Evolutionary conservation across 2,329 filamentous ascomycete species (phyloP), one percentile per base, ranked within the genome.

Genomic region (Orbilia oligospora): DNA sequence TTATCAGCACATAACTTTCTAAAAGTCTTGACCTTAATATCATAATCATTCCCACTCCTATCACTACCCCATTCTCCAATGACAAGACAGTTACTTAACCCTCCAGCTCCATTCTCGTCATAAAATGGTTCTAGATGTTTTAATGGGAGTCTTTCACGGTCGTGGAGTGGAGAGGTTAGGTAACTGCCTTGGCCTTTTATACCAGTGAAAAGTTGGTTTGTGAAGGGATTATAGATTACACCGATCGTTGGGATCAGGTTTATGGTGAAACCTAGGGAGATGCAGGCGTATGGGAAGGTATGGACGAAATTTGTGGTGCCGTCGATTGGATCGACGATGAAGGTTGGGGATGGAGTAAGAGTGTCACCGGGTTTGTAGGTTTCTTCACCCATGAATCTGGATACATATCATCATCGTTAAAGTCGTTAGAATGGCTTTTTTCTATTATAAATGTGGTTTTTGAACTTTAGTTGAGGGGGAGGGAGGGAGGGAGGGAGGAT

Each of bases 271-370:
- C 89, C 89, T 16, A 91, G 85, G 4, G 88, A 90, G 78, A 91
- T 88, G 82, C 86, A 87, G 33, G 89, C 87, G 82, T 88, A 89
- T 1, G 88, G 88, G 82, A 89, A 87, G 22, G 86, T 85, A 83
- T 91, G 89, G n/a, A 90, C 88, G 80, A 91, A 90, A 83, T 91
- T 91, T 27, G 88, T 88, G 2, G 89, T 91, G 64, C 89, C 89
- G 83, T 91, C 89, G 64, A 91, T 90, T 4, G 89, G 89, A 82
- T 91, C 89, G 78, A 89, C 87, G 75, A 90, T 86, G 84, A 91
- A 90, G 2, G 89, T 90, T 2, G 89, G 89, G 0, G 84, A 84
- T 24, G 85, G 75, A 0, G 86, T 88, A 55, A 91, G 70, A n/a
- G 82, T 84, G 80, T 85, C 85, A 33, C 87, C 86, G 0, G 88